phyloP scores from a whole-genome alignment of 305 asterid species.

The Fraxinus velutina region DNA sequence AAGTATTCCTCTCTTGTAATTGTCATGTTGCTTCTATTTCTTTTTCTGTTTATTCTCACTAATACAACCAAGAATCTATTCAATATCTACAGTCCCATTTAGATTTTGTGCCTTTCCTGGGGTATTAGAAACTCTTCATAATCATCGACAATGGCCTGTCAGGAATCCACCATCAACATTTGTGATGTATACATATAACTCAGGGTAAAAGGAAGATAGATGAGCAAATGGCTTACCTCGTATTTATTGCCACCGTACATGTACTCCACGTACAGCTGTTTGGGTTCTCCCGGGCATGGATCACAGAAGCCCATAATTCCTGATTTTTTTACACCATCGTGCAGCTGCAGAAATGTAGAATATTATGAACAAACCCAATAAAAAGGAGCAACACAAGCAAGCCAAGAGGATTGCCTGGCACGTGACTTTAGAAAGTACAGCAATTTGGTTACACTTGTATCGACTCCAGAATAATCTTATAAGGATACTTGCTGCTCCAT shows the following conservation, averaged over 20 bases:
- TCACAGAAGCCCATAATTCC: slow-evolving; percentile 99
- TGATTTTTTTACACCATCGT: slow-evolving; percentile 82
- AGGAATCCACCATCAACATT: slow-evolving; percentile 7
- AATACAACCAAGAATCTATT: background rate
- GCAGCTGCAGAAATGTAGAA: slow-evolving; percentile 58
- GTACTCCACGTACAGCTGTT: slow-evolving; percentile 70
- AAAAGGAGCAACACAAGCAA: background rate
- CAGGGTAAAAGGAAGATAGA: background rate
- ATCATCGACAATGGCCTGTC: slow-evolving; percentile 78
- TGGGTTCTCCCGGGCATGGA: slow-evolving; percentile 90
- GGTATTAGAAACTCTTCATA: slow-evolving; percentile 64
- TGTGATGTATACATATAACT: slow-evolving; percentile 5
- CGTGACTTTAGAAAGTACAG: background rate
- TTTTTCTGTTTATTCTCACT: background rate
- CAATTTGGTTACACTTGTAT: background rate
- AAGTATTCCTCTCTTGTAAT: background rate
- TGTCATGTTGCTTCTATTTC: background rate
- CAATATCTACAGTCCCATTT: slow-evolving; percentile 12
- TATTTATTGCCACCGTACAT: slow-evolving; percentile 43
- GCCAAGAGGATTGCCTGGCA: background rate
- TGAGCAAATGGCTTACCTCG: slow-evolving; percentile 49
- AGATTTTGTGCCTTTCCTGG: slow-evolving; percentile 55
- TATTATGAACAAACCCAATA: background rate
- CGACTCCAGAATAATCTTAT: background rate
- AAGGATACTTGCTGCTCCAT: background rate